Conservation (phyloP, 805 yeast species). For the Lachancea dasiensis region DNA sequence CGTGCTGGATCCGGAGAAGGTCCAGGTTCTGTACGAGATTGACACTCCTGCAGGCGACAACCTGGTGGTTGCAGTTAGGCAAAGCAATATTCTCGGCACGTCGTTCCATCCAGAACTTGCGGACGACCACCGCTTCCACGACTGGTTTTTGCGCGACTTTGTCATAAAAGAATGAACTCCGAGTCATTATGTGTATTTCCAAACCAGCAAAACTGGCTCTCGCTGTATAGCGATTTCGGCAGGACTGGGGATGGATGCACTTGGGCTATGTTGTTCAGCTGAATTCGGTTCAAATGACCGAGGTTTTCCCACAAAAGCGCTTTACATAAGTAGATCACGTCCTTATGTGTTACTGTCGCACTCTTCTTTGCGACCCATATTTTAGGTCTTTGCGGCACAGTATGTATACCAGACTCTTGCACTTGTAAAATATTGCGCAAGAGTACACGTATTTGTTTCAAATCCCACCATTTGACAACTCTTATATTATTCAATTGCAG, state of each 20-base stretch:
- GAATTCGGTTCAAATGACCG: constrained; percentile 5
- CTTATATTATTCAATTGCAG: constrained; percentile 15
- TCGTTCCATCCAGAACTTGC: constrained; percentile 78
- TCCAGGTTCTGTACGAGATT: constrained; percentile 40
- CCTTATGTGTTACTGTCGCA: constrained; percentile 5
- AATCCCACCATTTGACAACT: constrained; percentile 27
- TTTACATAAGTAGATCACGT: constrained; percentile 6
- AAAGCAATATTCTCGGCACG: constrained; percentile 62
- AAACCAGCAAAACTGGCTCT: constrained; percentile 1
- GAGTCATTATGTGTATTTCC: background rate
- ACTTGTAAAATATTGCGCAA: background rate
- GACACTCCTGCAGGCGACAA: constrained; percentile 20
- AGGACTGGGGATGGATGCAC: constrained; percentile 3
- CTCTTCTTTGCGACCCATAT: background rate
- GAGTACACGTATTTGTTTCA: constrained; percentile 2
- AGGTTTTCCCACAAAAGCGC: constrained; percentile 12
- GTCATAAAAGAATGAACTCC: constrained; percentile 29
- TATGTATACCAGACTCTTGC: background rate
- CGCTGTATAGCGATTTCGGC: background rate
- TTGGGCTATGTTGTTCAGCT: background rate
- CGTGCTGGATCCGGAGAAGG: constrained; percentile 21
- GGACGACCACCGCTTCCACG: constrained; percentile 53
- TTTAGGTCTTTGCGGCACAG: background rate
- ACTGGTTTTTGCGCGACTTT: constrained; percentile 61
- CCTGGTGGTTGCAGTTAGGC: constrained; percentile 65